Percentiles rank a stretch among this genome's conserved stretches.
These are phyloP conservation scores for Tricholoma sp. DNA, from an alignment of 768 basidiomycete genomes.

Conservation along the genomic window DNA sequence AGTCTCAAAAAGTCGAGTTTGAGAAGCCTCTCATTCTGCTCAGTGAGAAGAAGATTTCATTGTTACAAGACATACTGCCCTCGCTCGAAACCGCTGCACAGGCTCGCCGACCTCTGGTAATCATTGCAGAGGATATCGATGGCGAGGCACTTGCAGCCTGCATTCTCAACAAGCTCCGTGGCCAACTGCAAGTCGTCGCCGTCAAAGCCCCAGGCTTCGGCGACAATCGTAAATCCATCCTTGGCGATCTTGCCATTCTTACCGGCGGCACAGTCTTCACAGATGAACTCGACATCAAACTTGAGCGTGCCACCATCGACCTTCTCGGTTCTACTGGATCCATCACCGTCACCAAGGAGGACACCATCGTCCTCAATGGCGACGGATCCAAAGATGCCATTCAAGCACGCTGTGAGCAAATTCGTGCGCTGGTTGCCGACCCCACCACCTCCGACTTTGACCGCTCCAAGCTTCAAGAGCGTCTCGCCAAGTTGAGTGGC, in stretches of 20 bases:
- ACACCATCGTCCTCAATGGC: conserved; percentile 94
- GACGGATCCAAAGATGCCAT: conserved; percentile 88
- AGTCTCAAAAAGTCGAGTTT: conserved; percentile 91
- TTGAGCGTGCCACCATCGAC: conserved; percentile 84
- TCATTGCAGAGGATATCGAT: conserved; percentile 97
- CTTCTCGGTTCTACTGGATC: conserved; percentile 88
- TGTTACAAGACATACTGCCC: conserved; percentile 92
- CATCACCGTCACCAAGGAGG: conserved; percentile 95
- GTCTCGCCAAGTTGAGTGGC: conserved; percentile 91
- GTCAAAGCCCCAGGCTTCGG: conserved; percentile 99
- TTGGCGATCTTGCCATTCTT: conserved; percentile 94
- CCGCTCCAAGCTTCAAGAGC: conserved; percentile 91
- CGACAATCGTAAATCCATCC: conserved; percentile 98
- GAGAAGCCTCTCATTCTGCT: conserved; percentile 95
- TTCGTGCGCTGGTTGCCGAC: conserved; percentile 79
- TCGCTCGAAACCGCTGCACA: conserved; percentile 79
- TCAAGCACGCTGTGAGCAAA: conserved; percentile 92
- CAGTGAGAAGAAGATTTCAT: conserved; percentile 96
- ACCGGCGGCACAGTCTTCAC: conserved; percentile 98
- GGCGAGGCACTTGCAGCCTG: conserved; percentile 97
- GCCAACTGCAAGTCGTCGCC: conserved; percentile 89
- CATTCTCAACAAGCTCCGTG: conserved; percentile 98
- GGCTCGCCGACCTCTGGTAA: conserved; percentile 82
- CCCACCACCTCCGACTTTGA: conserved; percentile 89
- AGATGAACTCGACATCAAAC: conserved; percentile 94